Evolutionary conservation across 2,329 filamentous ascomycete genomes (phyloP), one percentile per base, ranked within the genome.

Genomic region (Ilyonectria robusta): DNA sequence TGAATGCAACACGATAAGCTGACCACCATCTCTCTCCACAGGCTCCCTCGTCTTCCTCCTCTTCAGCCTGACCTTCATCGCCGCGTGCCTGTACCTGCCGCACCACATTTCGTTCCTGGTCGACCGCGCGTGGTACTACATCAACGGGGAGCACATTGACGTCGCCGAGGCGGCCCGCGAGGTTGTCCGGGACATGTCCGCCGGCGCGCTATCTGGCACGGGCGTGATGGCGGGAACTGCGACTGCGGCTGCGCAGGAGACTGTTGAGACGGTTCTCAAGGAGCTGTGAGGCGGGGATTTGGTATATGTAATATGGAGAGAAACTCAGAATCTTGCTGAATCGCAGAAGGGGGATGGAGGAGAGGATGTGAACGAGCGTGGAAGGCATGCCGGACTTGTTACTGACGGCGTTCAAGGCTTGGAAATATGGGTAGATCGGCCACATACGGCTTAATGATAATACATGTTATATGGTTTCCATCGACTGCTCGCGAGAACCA

Each of bases 1-100:
- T 19, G 8, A 19, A 11, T 7, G 7, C 19, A 29, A 53, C 47
- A 26, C 51, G 31, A 62, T 58, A 42, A 29, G 65, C 60, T 70
- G 44, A 61, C 61, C 62, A 91, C 78, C 11, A 17, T 47, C 46
- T 44, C 31, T 47, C 17, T n/a, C 31, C 48, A 46, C 76, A 98
- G 95, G 97, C 85, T 95, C 94, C 29, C 88, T 98, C 76, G 88
- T 98, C 78, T 96, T 99, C 86, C 91, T 97, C 76, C 91, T 97
- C 79, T 87, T 94, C 81, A 92, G 92, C 77, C 91, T 98, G 83
- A 91, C 96, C 76, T 87, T 93, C 76, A 94, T 97, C 78, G 96
- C 94, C 73, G 91, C 91, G 59, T 92, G 93, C 71, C 90, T 98
- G 71, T 99, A 99, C 86, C 93, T 99, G 19, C 96, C 96, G 11